Conservation (phyloP, 371 early-diverging fungal genomes). For the Mortierella sp. region DNA sequence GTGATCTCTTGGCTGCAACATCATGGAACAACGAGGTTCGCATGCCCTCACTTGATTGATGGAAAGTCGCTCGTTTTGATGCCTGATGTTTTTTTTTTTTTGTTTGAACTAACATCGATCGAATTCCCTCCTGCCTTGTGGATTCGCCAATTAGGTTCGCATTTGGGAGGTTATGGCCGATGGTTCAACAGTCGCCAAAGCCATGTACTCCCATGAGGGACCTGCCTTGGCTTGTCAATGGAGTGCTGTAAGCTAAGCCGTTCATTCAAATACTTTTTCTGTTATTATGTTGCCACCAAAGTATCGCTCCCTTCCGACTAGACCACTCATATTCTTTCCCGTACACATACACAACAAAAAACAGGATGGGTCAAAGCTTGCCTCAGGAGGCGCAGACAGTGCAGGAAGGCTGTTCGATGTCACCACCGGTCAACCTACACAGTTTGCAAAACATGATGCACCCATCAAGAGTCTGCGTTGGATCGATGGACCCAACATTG, state of each 20-base stretch:
- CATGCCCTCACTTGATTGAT: not conserved
- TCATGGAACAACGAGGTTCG: constrained; percentile 94
- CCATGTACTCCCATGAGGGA: constrained; percentile 85
- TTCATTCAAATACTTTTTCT: too few relatives aligned
- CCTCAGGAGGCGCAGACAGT: constrained; percentile 91
- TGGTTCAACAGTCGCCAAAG: constrained; percentile 81
- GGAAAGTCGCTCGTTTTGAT: not conserved
- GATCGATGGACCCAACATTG: constrained; percentile 76
- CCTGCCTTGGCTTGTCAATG: constrained; percentile 89
- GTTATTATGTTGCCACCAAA: too few relatives aligned
- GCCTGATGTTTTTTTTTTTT: too few relatives aligned
- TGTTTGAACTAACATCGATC: too few relatives aligned
- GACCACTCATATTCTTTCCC: not conserved
- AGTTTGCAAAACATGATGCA: constrained; percentile 87
- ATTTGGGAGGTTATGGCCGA: constrained; percentile 89
- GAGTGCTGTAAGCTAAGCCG: constrained; percentile 90
- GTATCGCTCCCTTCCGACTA: too few relatives aligned
- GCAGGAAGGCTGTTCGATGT: constrained; percentile 85
- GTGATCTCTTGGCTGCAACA: constrained; percentile 86
- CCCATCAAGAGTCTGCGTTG: constrained; percentile 81
- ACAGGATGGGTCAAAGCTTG: constrained; percentile 89
- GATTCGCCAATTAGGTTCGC: constrained; percentile 75
- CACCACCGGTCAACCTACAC: constrained; percentile 77
- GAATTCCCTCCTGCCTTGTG: too few relatives aligned
- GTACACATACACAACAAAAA: not conserved